These are phyloP conservation scores for Alnus glutinosa DNA, from an alignment of 306 rosid genomes.

Conservation along the genomic window DNA sequence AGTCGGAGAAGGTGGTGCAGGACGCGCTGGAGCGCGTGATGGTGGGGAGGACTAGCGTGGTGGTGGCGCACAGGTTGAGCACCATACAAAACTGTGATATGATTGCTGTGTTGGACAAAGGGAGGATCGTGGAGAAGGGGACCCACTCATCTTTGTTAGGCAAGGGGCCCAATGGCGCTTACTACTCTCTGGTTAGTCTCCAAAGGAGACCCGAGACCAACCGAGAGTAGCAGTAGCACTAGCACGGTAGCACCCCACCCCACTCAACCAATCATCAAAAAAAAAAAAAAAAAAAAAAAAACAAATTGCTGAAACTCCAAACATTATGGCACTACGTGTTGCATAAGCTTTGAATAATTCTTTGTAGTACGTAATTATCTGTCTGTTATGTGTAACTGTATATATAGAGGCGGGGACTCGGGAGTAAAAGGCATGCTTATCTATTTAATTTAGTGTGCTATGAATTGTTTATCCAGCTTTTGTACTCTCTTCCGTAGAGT, in stretches of 20 bases:
- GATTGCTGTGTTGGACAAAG: constrained; percentile 80
- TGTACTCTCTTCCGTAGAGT: too few relatives aligned
- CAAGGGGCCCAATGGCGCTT: constrained; percentile 63
- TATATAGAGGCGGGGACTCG: too few relatives aligned
- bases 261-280: not conserved
- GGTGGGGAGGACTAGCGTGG: constrained; percentile 93
- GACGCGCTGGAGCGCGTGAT: constrained; percentile 76
- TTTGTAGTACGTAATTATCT: too few relatives aligned
- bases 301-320: too few relatives aligned
- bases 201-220: constrained; percentile 47
- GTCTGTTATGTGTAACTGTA: too few relatives aligned
- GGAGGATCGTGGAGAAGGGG: constrained; percentile 74
- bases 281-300: too few relatives aligned
- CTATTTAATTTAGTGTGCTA: too few relatives aligned
- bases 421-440: too few relatives aligned
- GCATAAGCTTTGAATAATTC: too few relatives aligned
- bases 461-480: too few relatives aligned
- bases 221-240: not conserved
- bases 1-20: constrained; percentile 78
- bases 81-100: constrained; percentile 69
- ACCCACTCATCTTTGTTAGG: constrained; percentile 62
- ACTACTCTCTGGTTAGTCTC: constrained; percentile 58
- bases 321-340: too few relatives aligned
- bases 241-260: too few relatives aligned
- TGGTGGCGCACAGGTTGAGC: constrained; percentile 90